phyloP scores from a whole-genome alignment of 2,329 filamentous ascomycete species.

The Colletotrichum endophyticum region DNA sequence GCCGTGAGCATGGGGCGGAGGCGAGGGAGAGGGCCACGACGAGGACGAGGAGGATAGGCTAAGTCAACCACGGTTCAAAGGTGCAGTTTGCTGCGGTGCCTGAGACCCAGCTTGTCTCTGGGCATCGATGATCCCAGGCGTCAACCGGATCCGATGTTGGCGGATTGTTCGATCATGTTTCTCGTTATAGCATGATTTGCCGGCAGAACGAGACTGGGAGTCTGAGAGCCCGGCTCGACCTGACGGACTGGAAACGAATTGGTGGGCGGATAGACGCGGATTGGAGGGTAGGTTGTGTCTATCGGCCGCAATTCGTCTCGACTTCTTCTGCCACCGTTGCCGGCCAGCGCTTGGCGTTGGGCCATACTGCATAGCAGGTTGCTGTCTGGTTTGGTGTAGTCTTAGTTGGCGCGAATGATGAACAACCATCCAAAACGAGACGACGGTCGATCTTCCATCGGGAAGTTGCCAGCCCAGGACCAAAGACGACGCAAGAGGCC shows the following conservation, averaged over 20 bases:
- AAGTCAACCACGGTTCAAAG: neutral
- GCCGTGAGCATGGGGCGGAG: neutral
- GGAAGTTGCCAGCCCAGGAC: neutral
- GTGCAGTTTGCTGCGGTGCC: constrained; percentile 1
- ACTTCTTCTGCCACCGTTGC: neutral
- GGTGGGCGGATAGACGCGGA: neutral
- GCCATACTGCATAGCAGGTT: neutral
- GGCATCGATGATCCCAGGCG: constrained; percentile 3
- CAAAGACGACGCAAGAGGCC: neutral
- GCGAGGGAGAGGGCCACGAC: neutral
- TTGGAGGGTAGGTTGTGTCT: neutral
- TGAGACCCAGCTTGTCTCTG: constrained; percentile 15
- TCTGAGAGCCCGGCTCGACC: constrained; percentile 18
- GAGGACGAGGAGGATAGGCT: neutral
- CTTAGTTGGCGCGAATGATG: neutral
- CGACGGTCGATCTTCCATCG: constrained; percentile 15
- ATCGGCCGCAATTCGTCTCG: neutral
- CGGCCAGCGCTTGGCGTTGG: neutral
- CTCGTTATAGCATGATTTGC: constrained; percentile 19
- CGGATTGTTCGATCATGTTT: neutral
- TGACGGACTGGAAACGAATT: constrained; percentile 9
- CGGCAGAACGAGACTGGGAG: constrained; percentile 9
- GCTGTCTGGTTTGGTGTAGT: neutral
- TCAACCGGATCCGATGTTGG: constrained; percentile 1
- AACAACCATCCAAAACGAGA: constrained; percentile 13